Evolutionary conservation across 179 eudicot genomes (phyloP).

Genomic region (Patellifolia procumbens): DNA sequence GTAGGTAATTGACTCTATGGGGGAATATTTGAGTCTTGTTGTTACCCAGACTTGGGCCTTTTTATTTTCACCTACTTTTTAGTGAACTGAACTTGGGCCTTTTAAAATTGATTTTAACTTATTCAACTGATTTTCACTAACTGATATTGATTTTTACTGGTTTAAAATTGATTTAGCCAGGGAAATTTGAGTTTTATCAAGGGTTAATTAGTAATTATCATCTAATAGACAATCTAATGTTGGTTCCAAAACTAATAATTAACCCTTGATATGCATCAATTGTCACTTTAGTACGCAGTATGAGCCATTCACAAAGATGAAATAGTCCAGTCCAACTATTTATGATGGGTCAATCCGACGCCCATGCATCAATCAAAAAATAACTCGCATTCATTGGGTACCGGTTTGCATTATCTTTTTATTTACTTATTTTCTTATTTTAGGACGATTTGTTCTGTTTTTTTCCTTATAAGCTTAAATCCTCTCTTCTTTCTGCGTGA

Average conservation of each 20-base stretch:
- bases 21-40: not conserved
- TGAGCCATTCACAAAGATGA: too few relatives aligned
- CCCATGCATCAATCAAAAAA: not conserved
- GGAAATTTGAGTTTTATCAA: too few relatives aligned
- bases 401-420: not conserved
- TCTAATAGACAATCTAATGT: not conserved
- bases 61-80: too few relatives aligned
- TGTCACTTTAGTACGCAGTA: not conserved
- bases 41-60: not conserved
- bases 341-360: not conserved
- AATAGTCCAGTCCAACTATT: too few relatives aligned
- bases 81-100: not conserved
- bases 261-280: not conserved
- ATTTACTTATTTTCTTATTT: too few relatives aligned
- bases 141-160: not conserved
- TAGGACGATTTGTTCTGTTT: not conserved
- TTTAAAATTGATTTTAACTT: too few relatives aligned
- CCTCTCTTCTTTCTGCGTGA: not conserved
- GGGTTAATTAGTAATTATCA: too few relatives aligned
- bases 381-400: not conserved
- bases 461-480: not conserved
- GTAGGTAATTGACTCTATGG: not conserved
- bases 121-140: too few relatives aligned
- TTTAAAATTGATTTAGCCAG: too few relatives aligned
- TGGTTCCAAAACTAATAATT: not conserved